Base-by-base conservation (phyloP, 129 eudicot species). In the Dittrichia graveolens region DNA sequence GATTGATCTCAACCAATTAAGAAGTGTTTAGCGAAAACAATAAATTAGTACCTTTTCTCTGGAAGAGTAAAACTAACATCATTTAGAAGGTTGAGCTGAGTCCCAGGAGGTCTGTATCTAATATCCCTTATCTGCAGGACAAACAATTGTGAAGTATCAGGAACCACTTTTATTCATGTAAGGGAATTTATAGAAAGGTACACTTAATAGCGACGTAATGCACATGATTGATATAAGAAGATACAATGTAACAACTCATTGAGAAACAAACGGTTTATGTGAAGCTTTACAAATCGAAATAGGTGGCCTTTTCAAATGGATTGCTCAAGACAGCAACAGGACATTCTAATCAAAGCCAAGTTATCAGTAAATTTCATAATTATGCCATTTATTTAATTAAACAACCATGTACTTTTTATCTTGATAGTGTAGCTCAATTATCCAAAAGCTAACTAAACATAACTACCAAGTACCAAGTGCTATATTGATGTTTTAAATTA, bases 101-200 rank as follows among this genome's bases (percentile, higher is more conserved):
- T 94, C 72, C 99, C 97, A 0, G 99, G 99, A 77, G 88, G 88
- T 67, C 91, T 82, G 83, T 94, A 94, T 55, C 67, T 71, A 7
- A 90, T 79, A 70, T 86, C 84, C 86, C 78, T 87, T 48, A 86
- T 78, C 99, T 94, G 50, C 58, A 76, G 45, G 8, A 57, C 60
- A 71, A 64, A 43, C 69, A 79, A 55, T 48, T 55, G 19, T 13
- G 48, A 67, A 64, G 53, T 47, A 64, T 65, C 31, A 24, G 31
- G 31, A 24, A 24, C 2, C 31, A 2, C 18, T 24, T 24, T 24
- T 24, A 24, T 24, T 24, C 31, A 24, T 39, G 63, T 24, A 41
- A 62, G 42, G 15, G 10, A 8, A 7, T 40, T 69, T 43, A 31
- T 19, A 69, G 11, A 67, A 8, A 37, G 12, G 12, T 8, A 24